Evolutionary conservation across 306 rosid species (phyloP).

Genomic region (Abrus precatorius): DNA sequence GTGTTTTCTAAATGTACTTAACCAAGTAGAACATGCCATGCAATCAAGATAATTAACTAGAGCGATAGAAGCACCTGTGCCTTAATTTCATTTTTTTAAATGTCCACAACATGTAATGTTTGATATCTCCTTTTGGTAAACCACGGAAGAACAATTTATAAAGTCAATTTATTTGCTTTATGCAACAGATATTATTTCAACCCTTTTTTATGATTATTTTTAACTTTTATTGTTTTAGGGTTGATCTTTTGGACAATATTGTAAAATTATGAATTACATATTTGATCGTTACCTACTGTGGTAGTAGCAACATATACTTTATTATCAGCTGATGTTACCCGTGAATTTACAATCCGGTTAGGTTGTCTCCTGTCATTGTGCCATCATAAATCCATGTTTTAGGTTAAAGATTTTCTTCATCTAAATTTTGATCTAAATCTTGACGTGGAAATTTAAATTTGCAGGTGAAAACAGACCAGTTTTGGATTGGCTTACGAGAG

Average conservation of each 20-base stretch:
- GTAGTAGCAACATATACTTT: background rate
- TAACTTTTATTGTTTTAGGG: background rate
- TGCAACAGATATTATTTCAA: background rate
- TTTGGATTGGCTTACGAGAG: slow-evolving; percentile 86
- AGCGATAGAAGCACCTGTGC: background rate
- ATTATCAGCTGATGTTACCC: background rate
- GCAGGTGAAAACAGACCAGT: slow-evolving; percentile 69
- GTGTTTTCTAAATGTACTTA: background rate
- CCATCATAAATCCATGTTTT: slow-evolving; percentile 30
- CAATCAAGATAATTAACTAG: background rate
- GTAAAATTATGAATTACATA: background rate
- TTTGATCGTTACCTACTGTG: background rate
- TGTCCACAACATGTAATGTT: background rate
- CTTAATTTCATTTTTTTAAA: background rate
- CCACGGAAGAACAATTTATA: background rate
- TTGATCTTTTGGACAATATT: background rate
- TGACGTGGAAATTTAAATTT: slow-evolving; percentile 41
- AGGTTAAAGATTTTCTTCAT: slow-evolving; percentile 28
- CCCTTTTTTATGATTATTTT: background rate
- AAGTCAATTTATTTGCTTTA: slow-evolving; percentile 9
- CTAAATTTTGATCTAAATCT: slow-evolving; percentile 24
- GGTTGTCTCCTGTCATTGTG: slow-evolving; percentile 29
- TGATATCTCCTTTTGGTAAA: slow-evolving; percentile 12
- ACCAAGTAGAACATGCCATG: background rate
- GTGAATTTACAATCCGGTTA: slow-evolving; percentile 28